Evolutionary conservation across 805 yeast genomes (phyloP).

Genomic region (Yamadazyma nakazawae): DNA sequence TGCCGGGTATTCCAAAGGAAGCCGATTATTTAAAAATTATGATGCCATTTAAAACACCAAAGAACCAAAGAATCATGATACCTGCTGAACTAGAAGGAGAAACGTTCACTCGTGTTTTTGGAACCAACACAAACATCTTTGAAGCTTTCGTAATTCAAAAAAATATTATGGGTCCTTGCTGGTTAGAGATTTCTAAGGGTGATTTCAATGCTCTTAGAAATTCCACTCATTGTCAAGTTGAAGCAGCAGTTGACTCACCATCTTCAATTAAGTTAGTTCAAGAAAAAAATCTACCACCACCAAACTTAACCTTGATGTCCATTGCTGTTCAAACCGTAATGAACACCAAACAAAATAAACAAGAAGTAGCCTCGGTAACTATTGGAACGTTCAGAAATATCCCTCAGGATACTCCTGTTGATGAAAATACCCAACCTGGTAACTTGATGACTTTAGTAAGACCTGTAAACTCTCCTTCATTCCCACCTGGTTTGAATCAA

Average conservation of each 20-base stretch:
- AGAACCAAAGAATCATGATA: constrained; percentile 42
- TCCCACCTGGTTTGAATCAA: constrained; percentile 74
- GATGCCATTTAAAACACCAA: constrained; percentile 69
- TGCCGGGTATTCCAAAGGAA: constrained; percentile 73
- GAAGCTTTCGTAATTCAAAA: constrained; percentile 83
- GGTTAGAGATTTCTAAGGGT: constrained; percentile 74
- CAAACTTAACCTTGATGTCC: constrained; percentile 63
- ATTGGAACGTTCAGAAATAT: constrained; percentile 66
- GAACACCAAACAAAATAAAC: constrained; percentile 70
- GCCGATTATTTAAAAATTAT: constrained; percentile 76
- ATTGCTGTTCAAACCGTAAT: constrained; percentile 77
- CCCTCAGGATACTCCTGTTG: constrained; percentile 72
- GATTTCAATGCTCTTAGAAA: constrained; percentile 57
- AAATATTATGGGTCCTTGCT: constrained; percentile 95
- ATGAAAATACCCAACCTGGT: constrained; percentile 57
- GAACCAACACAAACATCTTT: constrained; percentile 67
- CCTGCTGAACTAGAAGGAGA: constrained; percentile 71
- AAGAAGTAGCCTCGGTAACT: constrained; percentile 84
- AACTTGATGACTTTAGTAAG: constrained; percentile 71
- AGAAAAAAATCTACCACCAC: constrained; percentile 49
- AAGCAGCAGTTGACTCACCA: constrained; percentile 57
- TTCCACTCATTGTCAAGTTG: constrained; percentile 79
- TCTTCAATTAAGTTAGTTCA: constrained; percentile 42
- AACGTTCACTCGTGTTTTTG: constrained; percentile 77
- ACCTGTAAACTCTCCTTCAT: constrained; percentile 61